A percentile compares a stretch with the other conserved stretches of the same genome.
Conservation (phyloP, 2,329 filamentous ascomycete species). For the Nigrospora sphaerica region DNA sequence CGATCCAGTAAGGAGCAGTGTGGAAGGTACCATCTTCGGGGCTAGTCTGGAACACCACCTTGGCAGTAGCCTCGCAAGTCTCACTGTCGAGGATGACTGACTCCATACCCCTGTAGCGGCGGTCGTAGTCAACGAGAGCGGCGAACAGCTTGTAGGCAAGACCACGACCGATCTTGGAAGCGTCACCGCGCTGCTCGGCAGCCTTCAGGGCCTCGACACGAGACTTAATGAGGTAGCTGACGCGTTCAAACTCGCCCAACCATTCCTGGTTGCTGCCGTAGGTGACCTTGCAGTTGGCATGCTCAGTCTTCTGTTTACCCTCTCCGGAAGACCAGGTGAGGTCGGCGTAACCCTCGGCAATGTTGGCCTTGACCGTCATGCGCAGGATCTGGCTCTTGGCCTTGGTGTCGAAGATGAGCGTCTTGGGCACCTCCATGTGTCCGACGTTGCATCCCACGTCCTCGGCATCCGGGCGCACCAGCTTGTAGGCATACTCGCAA, state of each 20-base stretch:
- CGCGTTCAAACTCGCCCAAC: slow-evolving; percentile 59
- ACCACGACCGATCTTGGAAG: slow-evolving; percentile 66
- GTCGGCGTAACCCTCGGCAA: slow-evolving; percentile 44
- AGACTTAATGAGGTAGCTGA: slow-evolving; percentile 61
- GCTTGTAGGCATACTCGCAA: slow-evolving; percentile 60
- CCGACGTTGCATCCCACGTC: slow-evolving; percentile 57
- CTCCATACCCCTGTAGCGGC: slow-evolving; percentile 49
- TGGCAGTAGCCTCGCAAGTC: slow-evolving; percentile 45
- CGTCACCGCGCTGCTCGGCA: slow-evolving; percentile 57
- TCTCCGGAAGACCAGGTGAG: slow-evolving; percentile 53
- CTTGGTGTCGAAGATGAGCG: slow-evolving; percentile 50
- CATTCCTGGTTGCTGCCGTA: slow-evolving; percentile 54
- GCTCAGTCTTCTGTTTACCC: slow-evolving; percentile 50
- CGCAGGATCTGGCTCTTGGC: slow-evolving; percentile 49
- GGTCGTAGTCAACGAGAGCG: slow-evolving; percentile 49
- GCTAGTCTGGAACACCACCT: slow-evolving; percentile 40
- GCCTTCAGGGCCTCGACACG: slow-evolving; percentile 51
- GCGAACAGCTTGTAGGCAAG: slow-evolving; percentile 69
- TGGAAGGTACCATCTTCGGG: slow-evolving; percentile 44
- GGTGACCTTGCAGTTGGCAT: slow-evolving; percentile 55
- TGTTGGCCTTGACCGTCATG: slow-evolving; percentile 52
- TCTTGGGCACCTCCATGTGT: slow-evolving; percentile 63
- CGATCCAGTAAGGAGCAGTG: slow-evolving; percentile 52
- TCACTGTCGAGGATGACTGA: slow-evolving; percentile 50
- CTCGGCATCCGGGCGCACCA: slow-evolving; percentile 48